Evolutionary conservation across 1,139 yeast genomes (phyloP).

Genomic region (Candida tropicalis): DNA sequence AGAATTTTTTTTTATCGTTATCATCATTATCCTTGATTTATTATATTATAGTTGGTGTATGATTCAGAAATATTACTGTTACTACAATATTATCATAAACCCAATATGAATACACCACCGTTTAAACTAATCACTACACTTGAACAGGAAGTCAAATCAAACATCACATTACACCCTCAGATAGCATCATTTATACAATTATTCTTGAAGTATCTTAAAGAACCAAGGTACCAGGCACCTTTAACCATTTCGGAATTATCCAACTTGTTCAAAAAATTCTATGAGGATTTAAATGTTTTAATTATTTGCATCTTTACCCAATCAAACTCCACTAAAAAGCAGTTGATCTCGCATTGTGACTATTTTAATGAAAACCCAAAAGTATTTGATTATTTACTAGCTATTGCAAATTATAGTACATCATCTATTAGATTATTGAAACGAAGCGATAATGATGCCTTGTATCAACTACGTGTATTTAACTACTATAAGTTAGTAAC

Average conservation of each 20-base stretch:
- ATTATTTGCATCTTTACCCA: slow-evolving; percentile 38
- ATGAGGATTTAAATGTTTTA: slow-evolving; percentile 41
- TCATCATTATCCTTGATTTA: no score
- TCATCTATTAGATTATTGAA: slow-evolving; percentile 42
- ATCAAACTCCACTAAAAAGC: slow-evolving; percentile 43
- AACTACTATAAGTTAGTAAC: slow-evolving; percentile 43
- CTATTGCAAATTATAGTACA: slow-evolving; percentile 46
- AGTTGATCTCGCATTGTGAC: slow-evolving; percentile 33
- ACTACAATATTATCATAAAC: no score
- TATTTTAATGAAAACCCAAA: slow-evolving; percentile 34
- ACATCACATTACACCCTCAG: slow-evolving; percentile 16
- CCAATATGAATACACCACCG: slow-evolving; percentile 12
- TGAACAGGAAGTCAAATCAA: slow-evolving; percentile 17
- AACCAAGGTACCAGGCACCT: slow-evolving; percentile 48
- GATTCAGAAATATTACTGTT: no score
- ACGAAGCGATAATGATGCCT: slow-evolving; percentile 40
- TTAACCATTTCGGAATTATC: slow-evolving; percentile 39
- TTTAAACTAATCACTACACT: slow-evolving; percentile 13
- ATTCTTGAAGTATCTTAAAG: slow-evolving; percentile 42
- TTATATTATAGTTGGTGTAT: background rate
- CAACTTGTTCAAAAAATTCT: slow-evolving; percentile 35
- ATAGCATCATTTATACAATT: slow-evolving; percentile 18
- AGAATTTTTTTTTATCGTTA: no score
- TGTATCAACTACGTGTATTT: slow-evolving; percentile 42
- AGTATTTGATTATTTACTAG: slow-evolving; percentile 43